These are phyloP conservation scores for Trichophaea hybrida DNA, from an alignment of 2,329 filamentous ascomycete species.

Conservation along the genomic window DNA sequence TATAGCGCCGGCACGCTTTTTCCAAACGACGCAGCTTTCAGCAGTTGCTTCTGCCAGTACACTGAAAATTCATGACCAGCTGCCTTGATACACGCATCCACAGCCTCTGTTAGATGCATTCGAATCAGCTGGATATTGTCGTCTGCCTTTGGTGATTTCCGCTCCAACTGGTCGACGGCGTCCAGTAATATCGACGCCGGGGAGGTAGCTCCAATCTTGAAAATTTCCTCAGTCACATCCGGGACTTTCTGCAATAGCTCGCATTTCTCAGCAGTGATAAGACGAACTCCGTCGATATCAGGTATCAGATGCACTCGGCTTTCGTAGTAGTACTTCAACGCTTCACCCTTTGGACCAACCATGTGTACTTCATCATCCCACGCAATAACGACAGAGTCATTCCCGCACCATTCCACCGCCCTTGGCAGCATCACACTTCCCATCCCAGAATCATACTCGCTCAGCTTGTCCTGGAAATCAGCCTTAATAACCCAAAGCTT, in stretches of 20 bases:
- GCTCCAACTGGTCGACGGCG: slow-evolving; percentile 77
- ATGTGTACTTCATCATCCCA: slow-evolving; percentile 98
- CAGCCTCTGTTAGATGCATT: slow-evolving; percentile 73
- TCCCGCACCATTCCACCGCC: slow-evolving; percentile 90
- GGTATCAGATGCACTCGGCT: slow-evolving; percentile 77
- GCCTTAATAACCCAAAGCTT: slow-evolving; percentile 86
- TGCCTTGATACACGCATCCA: slow-evolving; percentile 84
- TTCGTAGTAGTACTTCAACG: slow-evolving; percentile 74
- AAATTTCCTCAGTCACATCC: slow-evolving; percentile 74
- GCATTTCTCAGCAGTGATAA: slow-evolving; percentile 87
- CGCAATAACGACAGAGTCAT: slow-evolving; percentile 79
- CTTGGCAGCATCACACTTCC: slow-evolving; percentile 65
- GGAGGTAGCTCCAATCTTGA: slow-evolving; percentile 73
- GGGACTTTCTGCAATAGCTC: slow-evolving; percentile 95
- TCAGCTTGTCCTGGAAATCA: slow-evolving; percentile 83
- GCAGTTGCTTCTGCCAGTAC: slow-evolving; percentile 84
- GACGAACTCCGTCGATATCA: slow-evolving; percentile 74
- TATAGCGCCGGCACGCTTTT: slow-evolving; percentile 96
- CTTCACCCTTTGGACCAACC: slow-evolving; percentile 68
- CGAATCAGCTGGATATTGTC: slow-evolving; percentile 94
- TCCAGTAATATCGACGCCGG: slow-evolving; percentile 87
- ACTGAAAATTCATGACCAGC: slow-evolving; percentile 82
- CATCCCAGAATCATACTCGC: slow-evolving; percentile 70
- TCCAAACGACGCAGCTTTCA: slow-evolving; percentile 94
- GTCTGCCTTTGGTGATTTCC: slow-evolving; percentile 90